Evolutionary conservation across 116 monocot genomes (phyloP), one percentile per base, ranked within the genome.

Genomic region (Phalaenopsis hybrid): DNA sequence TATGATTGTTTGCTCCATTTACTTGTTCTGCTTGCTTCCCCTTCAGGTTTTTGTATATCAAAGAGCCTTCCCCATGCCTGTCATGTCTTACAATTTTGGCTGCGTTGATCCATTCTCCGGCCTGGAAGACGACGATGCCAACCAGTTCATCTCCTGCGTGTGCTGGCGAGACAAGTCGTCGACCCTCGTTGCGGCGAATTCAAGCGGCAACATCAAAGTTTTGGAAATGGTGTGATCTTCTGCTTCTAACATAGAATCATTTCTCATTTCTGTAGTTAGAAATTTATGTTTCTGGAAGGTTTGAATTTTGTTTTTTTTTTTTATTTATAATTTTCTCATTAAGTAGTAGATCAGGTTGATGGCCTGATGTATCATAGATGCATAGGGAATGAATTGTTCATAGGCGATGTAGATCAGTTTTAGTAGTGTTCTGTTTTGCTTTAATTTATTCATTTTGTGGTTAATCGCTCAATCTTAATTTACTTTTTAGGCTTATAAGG

Each of bases 41-140:
- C 3, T 18, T 44, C 88, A 95, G 96, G 90, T 96, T 63, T 89
- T 92, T 77, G 88, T 96, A 72, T 96, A 96, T 74, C 91, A 96
- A 85, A 96, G 90, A 79, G 91, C 91, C 69, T 91, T 94, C 81
- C 88, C 94, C 0, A 94, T 96, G 96, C 96, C 94, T 0, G 92
- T 94, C 1, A 57, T 94, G 49, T 91, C 96, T 2, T 91, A 87
- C 84, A 92, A 94, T 80, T 96, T 96, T 88, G 86, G 50, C 72
- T 82, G 78, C 59, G 41, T 82, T 9, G 95, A 95, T 48, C 84
- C 88, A 0, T 73, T 83, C 37, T 81, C 89, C 7, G 92, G 86
- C 45, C 69, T 80, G 34, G 94, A 88, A 69, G 84, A 82, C 4
- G 89, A 91, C 13, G 91, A 92, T 63, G 79, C 85, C 15, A 37